A percentile compares a stretch with the other conserved stretches of the same genome.
These are phyloP conservation scores for Ustilago loliicola DNA, from an alignment of 1,284 basidiomycete genomes.

Conservation along the genomic window DNA sequence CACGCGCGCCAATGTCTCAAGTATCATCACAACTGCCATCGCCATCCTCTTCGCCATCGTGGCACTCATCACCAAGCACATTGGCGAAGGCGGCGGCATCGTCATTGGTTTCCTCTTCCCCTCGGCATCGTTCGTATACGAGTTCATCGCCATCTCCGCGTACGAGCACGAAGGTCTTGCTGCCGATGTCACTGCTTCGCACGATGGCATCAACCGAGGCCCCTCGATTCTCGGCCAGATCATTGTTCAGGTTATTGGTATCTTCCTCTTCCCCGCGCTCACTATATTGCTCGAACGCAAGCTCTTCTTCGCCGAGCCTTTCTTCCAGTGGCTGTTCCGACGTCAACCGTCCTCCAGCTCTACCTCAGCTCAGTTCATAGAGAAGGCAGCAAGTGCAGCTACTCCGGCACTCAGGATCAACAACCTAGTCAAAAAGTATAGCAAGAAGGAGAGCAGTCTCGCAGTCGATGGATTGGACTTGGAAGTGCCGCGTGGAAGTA, in stretches of 20 bases:
- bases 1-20: slow-evolving; percentile 80
- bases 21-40: slow-evolving; percentile 78
- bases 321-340: slow-evolving; percentile 63
- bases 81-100: slow-evolving; percentile 74
- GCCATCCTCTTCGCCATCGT: slow-evolving; percentile 79
- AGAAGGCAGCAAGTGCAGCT: slow-evolving; percentile 26
- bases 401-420: slow-evolving; percentile 40
- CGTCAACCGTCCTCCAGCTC: slow-evolving; percentile 7
- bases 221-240: slow-evolving; percentile 75
- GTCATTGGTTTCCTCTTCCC: slow-evolving; percentile 81
- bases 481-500: slow-evolving; percentile 77
- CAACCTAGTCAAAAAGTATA: slow-evolving; percentile 40
- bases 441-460: slow-evolving; percentile 44
- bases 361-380: not conserved
- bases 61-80: slow-evolving; percentile 75
- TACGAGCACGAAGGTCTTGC: slow-evolving; percentile 77
- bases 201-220: slow-evolving; percentile 67
- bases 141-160: slow-evolving; percentile 77
- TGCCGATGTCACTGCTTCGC: slow-evolving; percentile 74
- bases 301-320: slow-evolving; percentile 77
- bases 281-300: slow-evolving; percentile 76
- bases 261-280: slow-evolving; percentile 80
- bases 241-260: slow-evolving; percentile 72
- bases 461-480: slow-evolving; percentile 75
- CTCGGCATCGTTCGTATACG: slow-evolving; percentile 80